A percentile compares a stretch with the other conserved stretches of the same genome.
These are phyloP conservation scores for Corinectria fuckeliana DNA, from an alignment of 2,329 filamentous ascomycete species.

Conservation along the genomic window DNA sequence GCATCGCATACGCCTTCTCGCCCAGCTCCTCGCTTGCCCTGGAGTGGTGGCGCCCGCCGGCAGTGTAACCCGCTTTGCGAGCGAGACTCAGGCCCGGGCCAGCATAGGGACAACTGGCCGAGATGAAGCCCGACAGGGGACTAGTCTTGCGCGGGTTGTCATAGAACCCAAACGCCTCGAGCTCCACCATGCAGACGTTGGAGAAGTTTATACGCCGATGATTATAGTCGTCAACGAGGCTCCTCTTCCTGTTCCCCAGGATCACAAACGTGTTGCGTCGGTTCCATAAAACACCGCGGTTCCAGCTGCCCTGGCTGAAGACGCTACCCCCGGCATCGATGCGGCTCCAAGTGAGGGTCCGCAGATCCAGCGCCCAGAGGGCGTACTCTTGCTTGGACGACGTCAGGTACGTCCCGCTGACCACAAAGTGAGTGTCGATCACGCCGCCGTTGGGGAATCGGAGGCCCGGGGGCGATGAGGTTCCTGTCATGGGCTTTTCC, in stretches of 20 bases:
- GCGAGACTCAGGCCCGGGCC: slow-evolving; percentile 62
- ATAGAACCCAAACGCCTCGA: slow-evolving; percentile 96
- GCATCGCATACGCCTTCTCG: slow-evolving; percentile 76
- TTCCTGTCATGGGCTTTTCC: slow-evolving; percentile 88
- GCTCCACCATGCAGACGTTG: slow-evolving; percentile 94
- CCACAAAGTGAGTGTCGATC: slow-evolving; percentile 95
- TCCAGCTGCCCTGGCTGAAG: slow-evolving; percentile 98
- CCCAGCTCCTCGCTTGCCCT: slow-evolving; percentile 85
- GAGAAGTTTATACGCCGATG: slow-evolving; percentile 97
- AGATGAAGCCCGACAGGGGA: slow-evolving; percentile 83
- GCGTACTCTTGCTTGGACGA: slow-evolving; percentile 99
- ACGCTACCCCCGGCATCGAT: slow-evolving; percentile 95
- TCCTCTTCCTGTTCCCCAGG: slow-evolving; percentile 90
- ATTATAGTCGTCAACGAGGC: slow-evolving; percentile 96
- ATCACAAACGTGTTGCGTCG: slow-evolving; percentile 95
- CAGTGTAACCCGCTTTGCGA: slow-evolving; percentile 68
- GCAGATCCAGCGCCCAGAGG: slow-evolving; percentile 90
- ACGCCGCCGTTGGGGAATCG: slow-evolving; percentile 96
- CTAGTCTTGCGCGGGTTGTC: slow-evolving; percentile 85
- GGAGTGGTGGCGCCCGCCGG: slow-evolving; percentile 78
- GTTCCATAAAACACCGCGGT: slow-evolving; percentile 91
- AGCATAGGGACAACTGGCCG: slow-evolving; percentile 75
- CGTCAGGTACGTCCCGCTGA: slow-evolving; percentile 95
- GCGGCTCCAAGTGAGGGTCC: slow-evolving; percentile 88
- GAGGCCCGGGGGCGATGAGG: slow-evolving; percentile 87